Base-by-base conservation (phyloP, 139 green algal genomes). In the Chlorella sp. region DNA sequence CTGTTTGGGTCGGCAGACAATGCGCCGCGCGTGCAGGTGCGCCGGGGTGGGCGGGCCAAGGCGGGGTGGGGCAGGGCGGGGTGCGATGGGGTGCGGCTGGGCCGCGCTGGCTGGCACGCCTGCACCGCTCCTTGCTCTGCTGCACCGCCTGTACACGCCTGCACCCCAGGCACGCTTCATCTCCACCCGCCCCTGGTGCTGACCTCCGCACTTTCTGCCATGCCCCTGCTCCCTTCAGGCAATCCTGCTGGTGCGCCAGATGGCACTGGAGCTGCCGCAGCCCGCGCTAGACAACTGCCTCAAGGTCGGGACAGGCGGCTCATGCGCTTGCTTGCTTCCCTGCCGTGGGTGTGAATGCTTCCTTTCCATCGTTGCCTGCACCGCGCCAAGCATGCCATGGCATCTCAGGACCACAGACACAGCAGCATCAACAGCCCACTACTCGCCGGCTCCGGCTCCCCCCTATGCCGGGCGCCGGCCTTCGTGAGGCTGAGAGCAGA, bases 201-300 rank as follows among this genome's bases (percentile, higher is more conserved):
- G n/a, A n/a, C n/a, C n/a, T n/a, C n/a, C n/a, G n/a, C 14, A 16
- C 13, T 16, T 60, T 24, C 51, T 60, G 13, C 51, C 51, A 11
- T 60, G 2, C 11, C 20, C 20, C 26, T 3, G 13, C 46, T 13
- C 36, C 41, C 68, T 68, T 73, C 92, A 95, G 88, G 92, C 96
- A 6, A 87, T 98, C 76, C 89, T 99, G 65, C 90, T 98, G 51
- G 87, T 99, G n/a, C 91, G 96, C 20, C 80, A 92, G 51, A 91
- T 97, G 80, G 94, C 93, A 22, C 65, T 96, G 26, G 46, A 80
- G 32, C 87, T 98, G 80, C 92, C 92, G 5, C 43, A 83, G 16
- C 90, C 93, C 7, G 87, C 89, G 32, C 89, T 96, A n/a, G 93
- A 96, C 67, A 84, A 80, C 41, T 92, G 87, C 77, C 90, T 98